Base-by-base conservation (phyloP, 2,329 filamentous ascomycete genomes). In the Lecanicillium sp. region DNA sequence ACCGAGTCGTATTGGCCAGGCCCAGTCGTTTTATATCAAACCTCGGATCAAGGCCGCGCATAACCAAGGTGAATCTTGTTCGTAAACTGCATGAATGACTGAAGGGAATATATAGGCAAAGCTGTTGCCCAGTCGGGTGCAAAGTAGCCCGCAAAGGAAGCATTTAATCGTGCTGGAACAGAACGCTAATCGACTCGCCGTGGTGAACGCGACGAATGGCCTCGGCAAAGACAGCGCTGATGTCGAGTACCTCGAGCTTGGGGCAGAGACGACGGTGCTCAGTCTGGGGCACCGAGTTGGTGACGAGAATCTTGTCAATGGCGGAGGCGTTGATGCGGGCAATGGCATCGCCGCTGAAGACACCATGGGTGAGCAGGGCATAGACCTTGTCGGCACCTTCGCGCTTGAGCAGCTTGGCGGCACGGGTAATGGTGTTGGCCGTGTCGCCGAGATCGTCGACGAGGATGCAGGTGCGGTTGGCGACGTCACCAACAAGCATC, bases 391-490 rank as follows among this genome's bases (percentile, higher is more conserved):
- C 86, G n/a, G 93, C 93, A 36, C 91, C 90, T 68, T 96, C 89
- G 60, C 89, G 91, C 73, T 96, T 96, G 55, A 97, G 73, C n/a
- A 97, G 77, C 72, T 97, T 96, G 24, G 93, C 93, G 8, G 93
- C 93, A 52, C 93, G 82, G 0, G 91, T 97, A 58, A 97, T 95
- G 30, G 93, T 98, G 70, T 97, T 97, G 48, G 87, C 93, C 1
- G 93, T 98, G 65, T 98, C 93, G 17, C 87, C 87, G 59, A 98
- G 74, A 66, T 98, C 93, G 65, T 98, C 93, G 54, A 98, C 82
- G 51, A 98, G 75, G 59, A 98, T 95, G 56, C 89, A 87, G 44
- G 86, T 85, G 55, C 86, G 84, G 57, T 86, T 82, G 47, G 78
- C 75, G 48, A 96, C 88, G 62, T 94, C 83, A 54, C 90, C 90